phyloP scores from a whole-genome alignment of 129 eudicot genomes.

The Deinandra increscens region DNA sequence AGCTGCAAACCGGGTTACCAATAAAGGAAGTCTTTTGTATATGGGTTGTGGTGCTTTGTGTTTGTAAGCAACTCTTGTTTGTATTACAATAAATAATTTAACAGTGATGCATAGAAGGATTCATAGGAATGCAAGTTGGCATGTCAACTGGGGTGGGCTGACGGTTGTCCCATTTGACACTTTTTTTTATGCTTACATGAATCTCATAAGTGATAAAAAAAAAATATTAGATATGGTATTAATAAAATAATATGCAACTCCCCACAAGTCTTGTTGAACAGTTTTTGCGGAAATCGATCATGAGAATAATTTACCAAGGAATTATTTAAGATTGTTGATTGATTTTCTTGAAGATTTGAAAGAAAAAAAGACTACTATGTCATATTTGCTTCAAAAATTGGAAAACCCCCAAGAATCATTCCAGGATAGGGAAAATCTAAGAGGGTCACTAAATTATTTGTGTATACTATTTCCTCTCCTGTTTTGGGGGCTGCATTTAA shows the following conservation, averaged over 20 bases:
- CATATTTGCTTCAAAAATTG: not conserved
- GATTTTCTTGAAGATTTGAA: not conserved
- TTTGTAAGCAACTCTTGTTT: slow-evolving; percentile 34
- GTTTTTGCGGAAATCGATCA: not conserved
- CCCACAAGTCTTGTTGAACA: not conserved
- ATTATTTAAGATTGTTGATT: too few relatives aligned
- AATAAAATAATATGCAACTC: too few relatives aligned
- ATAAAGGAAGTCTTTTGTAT: slow-evolving; percentile 43
- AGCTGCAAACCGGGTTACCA: slow-evolving; percentile 46
- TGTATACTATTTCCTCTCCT: not conserved
- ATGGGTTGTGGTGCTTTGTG: slow-evolving; percentile 56
- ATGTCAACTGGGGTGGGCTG: too few relatives aligned
- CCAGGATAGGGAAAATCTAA: too few relatives aligned
- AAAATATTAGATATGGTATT: too few relatives aligned
- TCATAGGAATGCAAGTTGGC: too few relatives aligned
- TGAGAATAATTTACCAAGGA: not conserved
- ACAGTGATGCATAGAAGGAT: too few relatives aligned
- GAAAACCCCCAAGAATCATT: not conserved
- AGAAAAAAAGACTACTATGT: not conserved
- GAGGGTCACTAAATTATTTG: too few relatives aligned
- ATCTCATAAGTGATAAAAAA: too few relatives aligned
- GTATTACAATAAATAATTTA: too few relatives aligned
- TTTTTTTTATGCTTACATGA: too few relatives aligned
- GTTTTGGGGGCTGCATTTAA: too few relatives aligned
- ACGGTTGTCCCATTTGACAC: not conserved